A percentile compares a stretch with the other conserved stretches of the same genome.
These are phyloP conservation scores for Trametes versicolor DNA, from an alignment of 1,284 basidiomycete species.

Conservation along the genomic window DNA sequence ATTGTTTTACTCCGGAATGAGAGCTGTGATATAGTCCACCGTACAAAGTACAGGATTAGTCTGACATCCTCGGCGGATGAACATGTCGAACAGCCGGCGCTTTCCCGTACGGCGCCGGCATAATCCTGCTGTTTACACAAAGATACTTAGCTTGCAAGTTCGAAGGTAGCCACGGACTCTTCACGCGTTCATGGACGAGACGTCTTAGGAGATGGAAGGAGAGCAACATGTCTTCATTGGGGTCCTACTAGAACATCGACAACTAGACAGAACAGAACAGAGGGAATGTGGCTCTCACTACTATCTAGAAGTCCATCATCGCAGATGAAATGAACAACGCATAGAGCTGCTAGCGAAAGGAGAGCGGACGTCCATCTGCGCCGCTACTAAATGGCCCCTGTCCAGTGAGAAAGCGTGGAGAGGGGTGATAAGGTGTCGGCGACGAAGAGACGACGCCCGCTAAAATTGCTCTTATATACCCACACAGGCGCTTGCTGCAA, in stretches of 20 bases:
- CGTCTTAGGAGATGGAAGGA: too few species aligned
- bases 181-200: too few species aligned
- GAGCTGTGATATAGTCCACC: too few species aligned
- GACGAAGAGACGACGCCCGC: slow-evolving; percentile 24
- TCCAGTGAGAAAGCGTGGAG: slow-evolving; percentile 38
- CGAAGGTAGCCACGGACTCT: too few species aligned
- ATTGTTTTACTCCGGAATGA: too few species aligned
- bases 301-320: slow-evolving; percentile 72
- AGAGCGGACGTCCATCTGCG: slow-evolving; percentile 48
- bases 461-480: slow-evolving; percentile 26
- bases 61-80: too few species aligned
- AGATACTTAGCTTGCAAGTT: too few species aligned
- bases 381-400: slow-evolving; percentile 47
- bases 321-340: slow-evolving; percentile 44
- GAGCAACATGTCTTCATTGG: background rate
- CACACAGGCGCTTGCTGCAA: background rate
- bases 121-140: too few species aligned
- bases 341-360: slow-evolving; percentile 60
- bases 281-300: slow-evolving; percentile 60
- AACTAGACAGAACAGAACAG: background rate
- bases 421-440: slow-evolving; percentile 52
- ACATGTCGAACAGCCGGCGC: too few species aligned
- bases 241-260: background rate
- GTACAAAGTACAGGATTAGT: too few species aligned
- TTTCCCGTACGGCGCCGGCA: too few species aligned